phyloP scores from a whole-genome alignment of 352 stramenopile species.

The Phytopythium chamaehyphon region DNA sequence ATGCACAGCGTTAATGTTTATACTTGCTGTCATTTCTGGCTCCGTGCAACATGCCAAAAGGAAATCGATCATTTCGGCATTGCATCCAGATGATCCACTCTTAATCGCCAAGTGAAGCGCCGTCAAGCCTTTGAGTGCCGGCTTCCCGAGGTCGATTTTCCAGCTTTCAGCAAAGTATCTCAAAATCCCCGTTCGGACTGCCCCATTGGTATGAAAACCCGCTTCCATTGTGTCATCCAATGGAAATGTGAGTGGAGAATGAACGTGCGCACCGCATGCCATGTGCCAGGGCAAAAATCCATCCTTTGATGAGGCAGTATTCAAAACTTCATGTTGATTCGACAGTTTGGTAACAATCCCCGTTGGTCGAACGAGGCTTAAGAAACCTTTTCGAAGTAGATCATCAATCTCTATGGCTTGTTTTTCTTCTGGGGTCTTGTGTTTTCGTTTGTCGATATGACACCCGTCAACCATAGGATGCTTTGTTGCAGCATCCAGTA shows the following conservation, averaged over 20 bases:
- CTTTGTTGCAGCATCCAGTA: slow-evolving; percentile 23
- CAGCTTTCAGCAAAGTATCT: slow-evolving; percentile 26
- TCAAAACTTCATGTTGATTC: slow-evolving; percentile 26
- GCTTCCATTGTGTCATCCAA: slow-evolving; percentile 46
- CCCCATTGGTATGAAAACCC: slow-evolving; percentile 33
- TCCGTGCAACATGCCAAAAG: slow-evolving; percentile 21
- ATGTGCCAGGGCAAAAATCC: slow-evolving; percentile 60
- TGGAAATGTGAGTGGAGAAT: slow-evolving; percentile 29
- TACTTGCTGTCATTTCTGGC: not conserved
- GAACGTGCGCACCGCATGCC: slow-evolving; percentile 45
- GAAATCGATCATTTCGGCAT: slow-evolving; percentile 42
- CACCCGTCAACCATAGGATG: slow-evolving; percentile 24
- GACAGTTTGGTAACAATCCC: slow-evolving; percentile 35
- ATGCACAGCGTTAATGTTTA: slow-evolving; percentile 55
- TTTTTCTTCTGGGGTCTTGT: slow-evolving; percentile 51
- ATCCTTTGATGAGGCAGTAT: slow-evolving; percentile 18
- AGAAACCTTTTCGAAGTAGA: slow-evolving; percentile 41
- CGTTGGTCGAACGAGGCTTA: slow-evolving; percentile 23
- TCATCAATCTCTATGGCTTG: slow-evolving; percentile 45
- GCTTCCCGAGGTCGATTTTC: slow-evolving; percentile 25
- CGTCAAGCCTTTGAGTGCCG: slow-evolving; percentile 29
- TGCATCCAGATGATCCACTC: slow-evolving; percentile 41
- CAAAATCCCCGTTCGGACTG: slow-evolving; percentile 34
- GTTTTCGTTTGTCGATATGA: slow-evolving; percentile 49
- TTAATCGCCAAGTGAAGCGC: slow-evolving; percentile 48